These are phyloP conservation scores for Coffea humblotiana DNA, from an alignment of 305 asterid species.

Conservation along the genomic window DNA sequence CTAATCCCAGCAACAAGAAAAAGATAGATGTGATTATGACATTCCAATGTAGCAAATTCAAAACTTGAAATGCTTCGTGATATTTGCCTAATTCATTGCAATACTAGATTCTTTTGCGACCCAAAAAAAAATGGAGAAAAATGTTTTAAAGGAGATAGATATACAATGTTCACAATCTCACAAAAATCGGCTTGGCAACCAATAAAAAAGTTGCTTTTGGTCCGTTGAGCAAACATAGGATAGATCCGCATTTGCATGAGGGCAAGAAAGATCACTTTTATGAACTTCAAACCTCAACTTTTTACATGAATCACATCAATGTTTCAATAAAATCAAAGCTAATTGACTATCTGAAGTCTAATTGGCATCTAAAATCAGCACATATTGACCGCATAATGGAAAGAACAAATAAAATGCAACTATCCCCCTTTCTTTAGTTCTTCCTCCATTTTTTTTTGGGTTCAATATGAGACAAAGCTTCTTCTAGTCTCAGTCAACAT, in stretches of 20 bases:
- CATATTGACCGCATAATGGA: not conserved
- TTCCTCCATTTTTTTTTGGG: too few relatives aligned
- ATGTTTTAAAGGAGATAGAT: too few relatives aligned
- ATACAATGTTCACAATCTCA: not conserved
- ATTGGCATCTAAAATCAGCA: not conserved
- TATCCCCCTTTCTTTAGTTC: not conserved
- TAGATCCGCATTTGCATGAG: not conserved
- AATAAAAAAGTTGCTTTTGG: not conserved
- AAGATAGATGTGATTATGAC: not conserved
- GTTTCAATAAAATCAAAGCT: not conserved
- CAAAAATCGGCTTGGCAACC: not conserved
- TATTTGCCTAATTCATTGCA: not conserved
- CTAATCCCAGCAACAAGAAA: not conserved
- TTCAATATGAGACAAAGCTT: not conserved
- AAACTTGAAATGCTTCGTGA: not conserved
- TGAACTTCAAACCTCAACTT: not conserved
- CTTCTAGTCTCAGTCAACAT: not conserved
- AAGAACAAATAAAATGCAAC: not conserved
- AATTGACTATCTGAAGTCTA: not conserved
- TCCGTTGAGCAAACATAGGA: not conserved
- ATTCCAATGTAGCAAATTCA: not conserved
- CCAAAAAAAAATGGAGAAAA: too few relatives aligned
- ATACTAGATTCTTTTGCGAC: not conserved
- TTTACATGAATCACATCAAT: not conserved
- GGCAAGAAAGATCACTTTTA: not conserved